Conservation (phyloP, 129 eudicot species). For the Lactuca sativa region DNA sequence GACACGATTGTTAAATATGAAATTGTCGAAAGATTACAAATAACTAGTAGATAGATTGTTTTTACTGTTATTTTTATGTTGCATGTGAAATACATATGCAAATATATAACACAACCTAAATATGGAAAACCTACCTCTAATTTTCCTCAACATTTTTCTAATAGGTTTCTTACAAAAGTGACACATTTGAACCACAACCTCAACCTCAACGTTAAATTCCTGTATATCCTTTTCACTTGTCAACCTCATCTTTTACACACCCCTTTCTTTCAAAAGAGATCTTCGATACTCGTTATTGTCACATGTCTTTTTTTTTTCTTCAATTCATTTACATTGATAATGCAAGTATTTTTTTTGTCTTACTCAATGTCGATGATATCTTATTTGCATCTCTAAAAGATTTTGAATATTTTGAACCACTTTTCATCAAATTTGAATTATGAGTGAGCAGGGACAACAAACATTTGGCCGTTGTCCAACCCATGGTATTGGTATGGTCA, state of each 20-base stretch:
- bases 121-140: background rate
- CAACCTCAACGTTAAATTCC: background rate
- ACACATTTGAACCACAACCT: background rate
- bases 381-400: background rate
- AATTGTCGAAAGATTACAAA: background rate
- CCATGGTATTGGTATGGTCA: background rate
- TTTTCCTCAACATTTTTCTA: background rate
- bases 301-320: background rate
- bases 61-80: background rate
- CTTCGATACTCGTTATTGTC: background rate
- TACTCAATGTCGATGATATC: too few relatives aligned
- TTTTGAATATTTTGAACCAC: background rate
- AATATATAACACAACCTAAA: background rate
- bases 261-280: background rate
- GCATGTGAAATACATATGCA: background rate
- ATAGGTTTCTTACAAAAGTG: background rate
- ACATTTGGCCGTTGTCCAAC: background rate
- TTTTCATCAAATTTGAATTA: background rate
- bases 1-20: too few relatives aligned
- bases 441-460: background rate
- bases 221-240: background rate
- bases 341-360: background rate
- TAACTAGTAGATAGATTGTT: background rate
- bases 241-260: background rate
- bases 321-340: background rate